A percentile compares a stretch with the other conserved stretches of the same genome.
Evolutionary conservation across 345 rosid species (phyloP).

Genomic region (Durio zibethinus): DNA sequence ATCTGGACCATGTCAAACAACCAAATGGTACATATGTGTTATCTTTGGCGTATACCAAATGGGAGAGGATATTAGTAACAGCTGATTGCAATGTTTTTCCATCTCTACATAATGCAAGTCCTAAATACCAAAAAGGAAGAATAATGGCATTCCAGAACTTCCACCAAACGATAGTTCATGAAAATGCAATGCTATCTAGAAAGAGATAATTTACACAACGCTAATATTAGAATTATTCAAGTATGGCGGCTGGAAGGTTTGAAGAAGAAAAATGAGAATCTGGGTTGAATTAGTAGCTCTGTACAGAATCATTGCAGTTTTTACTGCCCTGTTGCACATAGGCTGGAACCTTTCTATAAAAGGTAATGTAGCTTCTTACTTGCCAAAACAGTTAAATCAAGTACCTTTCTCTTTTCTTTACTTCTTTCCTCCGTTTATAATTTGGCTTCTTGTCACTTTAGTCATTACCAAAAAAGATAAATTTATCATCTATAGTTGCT

Average conservation of each 20-base stretch:
- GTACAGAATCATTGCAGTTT: background rate
- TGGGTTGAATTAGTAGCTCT: background rate
- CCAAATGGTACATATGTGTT: background rate
- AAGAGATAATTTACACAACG: background rate
- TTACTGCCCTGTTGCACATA: background rate
- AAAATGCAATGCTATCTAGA: background rate
- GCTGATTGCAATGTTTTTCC: too few relatives aligned
- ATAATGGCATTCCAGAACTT: too few relatives aligned
- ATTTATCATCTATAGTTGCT: background rate
- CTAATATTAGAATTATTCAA: background rate
- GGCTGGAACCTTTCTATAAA: background rate
- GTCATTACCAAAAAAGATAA: background rate
- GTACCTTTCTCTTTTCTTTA: background rate
- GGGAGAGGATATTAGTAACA: background rate
- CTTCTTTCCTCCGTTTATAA: background rate
- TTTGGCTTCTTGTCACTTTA: background rate
- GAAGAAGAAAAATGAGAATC: background rate
- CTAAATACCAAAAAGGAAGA: too few relatives aligned
- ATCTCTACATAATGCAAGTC: too few relatives aligned
- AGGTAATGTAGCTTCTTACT: background rate
- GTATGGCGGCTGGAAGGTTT: background rate
- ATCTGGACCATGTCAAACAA: background rate
- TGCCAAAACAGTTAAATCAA: background rate
- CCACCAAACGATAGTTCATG: background rate
- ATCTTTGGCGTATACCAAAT: background rate